Evolutionary conservation across 371 early-diverging fungal species (phyloP).

Genomic region (Mycotypha africana): DNA sequence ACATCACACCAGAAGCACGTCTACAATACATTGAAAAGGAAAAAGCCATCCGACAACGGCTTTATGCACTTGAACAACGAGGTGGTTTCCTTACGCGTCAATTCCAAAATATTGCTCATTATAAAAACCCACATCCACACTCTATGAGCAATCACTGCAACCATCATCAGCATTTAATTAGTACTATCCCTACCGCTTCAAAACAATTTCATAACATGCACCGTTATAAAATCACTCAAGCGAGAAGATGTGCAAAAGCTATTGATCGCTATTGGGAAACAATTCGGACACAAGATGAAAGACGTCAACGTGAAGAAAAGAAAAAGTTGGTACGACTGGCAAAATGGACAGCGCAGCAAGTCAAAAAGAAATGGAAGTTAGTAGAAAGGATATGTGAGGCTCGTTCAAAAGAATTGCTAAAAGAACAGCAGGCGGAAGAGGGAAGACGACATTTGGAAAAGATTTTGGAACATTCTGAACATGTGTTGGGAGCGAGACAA

Average conservation of each 20-base stretch:
- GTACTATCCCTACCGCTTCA: constrained; percentile 32
- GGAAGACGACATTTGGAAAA: constrained; percentile 59
- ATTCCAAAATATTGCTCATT: constrained; percentile 21
- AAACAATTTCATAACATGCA: constrained; percentile 36
- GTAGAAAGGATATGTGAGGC: constrained; percentile 59
- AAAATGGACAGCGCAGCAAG: constrained; percentile 59
- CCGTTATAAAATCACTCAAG: constrained; percentile 41
- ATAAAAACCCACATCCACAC: constrained; percentile 33
- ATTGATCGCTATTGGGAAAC: constrained; percentile 54
- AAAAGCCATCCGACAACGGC: constrained; percentile 32
- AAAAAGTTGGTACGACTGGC: constrained; percentile 53
- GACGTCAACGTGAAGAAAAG: constrained; percentile 43
- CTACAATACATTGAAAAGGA: constrained; percentile 38
- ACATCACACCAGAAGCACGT: constrained; percentile 47
- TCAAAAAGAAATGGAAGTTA: constrained; percentile 63
- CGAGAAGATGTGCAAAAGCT: constrained; percentile 54
- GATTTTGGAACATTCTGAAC: constrained; percentile 70
- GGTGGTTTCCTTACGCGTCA: constrained; percentile 39
- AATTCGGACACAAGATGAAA: constrained; percentile 46
- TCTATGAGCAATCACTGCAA: constrained; percentile 1
- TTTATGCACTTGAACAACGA: constrained; percentile 28
- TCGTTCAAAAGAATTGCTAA: constrained; percentile 49
- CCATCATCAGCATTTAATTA: constrained; percentile 15
- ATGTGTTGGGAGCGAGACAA: constrained; percentile 66
- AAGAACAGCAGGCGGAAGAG: constrained; percentile 57